Base-by-base conservation (phyloP, 495 filamentous ascomycete genomes). In the Penicillium egyptiacum region DNA sequence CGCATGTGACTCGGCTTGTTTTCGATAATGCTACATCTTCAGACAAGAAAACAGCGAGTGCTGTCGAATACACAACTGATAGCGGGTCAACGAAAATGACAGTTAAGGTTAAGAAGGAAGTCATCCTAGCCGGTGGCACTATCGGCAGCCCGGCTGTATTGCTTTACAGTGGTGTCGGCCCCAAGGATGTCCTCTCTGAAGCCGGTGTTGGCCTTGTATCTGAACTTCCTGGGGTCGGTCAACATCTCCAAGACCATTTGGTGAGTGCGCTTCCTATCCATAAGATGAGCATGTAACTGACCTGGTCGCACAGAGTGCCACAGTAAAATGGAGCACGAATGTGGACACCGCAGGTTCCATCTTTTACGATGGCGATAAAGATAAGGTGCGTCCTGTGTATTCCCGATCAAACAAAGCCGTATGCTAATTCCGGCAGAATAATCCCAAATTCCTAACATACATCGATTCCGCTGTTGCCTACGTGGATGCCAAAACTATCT, bases 131-230 rank as follows among this genome's bases (percentile, higher is more conserved):
- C 0, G 78, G 79, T 49, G 83, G 83, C 11, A 63, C 78, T 22
- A 72, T 85, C 57, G 81, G 81, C 59, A 78, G 80, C 22, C 83
- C 83, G 0, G 79, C 84, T 56, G 71, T 86, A n/a, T 59, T 81
- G 9, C 68, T 79, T 9, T 57, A 81, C 39, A 74, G 75, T 31
- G 79, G 79, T 44, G 67, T 81, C 37, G 79, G 78, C 3, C 74
- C 74, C 0, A 73, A 68, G 51, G 61, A 66, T 20, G 67, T 78
- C 3, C 61, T 81, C 11, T 49, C 64, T 14, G 33, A 45, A 11
- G 64, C 75, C 8, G 72, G 70, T 7, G 75, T 81, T 55, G 57
- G 69, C 4, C 59, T 73, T 7, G 57, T 77, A 9, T 68, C 70
- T 31, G 75, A 81, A 55, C 70, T 81, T 19, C 77, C 79, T 31